Base-by-base conservation (phyloP, 2,329 filamentous ascomycete genomes). In the Chalara sp. region DNA sequence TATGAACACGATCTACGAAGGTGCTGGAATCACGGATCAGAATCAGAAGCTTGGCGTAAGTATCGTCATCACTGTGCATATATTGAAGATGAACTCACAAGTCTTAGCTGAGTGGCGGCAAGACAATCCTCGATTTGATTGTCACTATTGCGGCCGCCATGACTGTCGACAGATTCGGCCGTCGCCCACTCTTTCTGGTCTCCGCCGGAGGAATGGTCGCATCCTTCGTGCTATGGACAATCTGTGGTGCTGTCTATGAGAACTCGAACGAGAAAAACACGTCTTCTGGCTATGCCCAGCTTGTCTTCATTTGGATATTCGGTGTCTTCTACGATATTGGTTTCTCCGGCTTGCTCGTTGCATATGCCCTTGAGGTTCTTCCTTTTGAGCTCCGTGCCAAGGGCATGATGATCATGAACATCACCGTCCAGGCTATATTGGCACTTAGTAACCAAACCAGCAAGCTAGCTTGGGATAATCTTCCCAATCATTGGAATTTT, bases 401-500 rank as follows among this genome's bases (percentile, higher is more conserved):
- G 57, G 69, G 46, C 39, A 46, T 80, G 73, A 79, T 78, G 70
- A 72, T 83, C 56, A 79, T 83, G 76, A 82, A 83, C 63, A 74
- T 83, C 47, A 76, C 74, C 21, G 72, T 83, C 30, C 79, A 83
- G 63, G 78, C 79, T 46, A 71, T 80, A 33, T 68, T 84, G 37
- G 77, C 78, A 47, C 71, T 84, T 55, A 76, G 77, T 61, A 76
- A 79, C 65, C 76, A 80, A 70, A 80, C 76, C 59, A 84, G 84
- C 70, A 79, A 76, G 61, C 67, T 81, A 49, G 81, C 80, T 5
- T 82, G 81, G 74, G 70, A 79, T 48, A 71, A 74, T 50, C 67
- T 83, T 40, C 76, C 76, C 30, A 67, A 73, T 49, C 75, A 82
- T 66, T 84, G 80, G 80, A 76, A 83, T 66, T 78, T 84, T 50